A percentile compares a stretch with the other conserved stretches of the same genome.
phyloP scores from a whole-genome alignment of 768 basidiomycete genomes.

The Panus rudis region DNA sequence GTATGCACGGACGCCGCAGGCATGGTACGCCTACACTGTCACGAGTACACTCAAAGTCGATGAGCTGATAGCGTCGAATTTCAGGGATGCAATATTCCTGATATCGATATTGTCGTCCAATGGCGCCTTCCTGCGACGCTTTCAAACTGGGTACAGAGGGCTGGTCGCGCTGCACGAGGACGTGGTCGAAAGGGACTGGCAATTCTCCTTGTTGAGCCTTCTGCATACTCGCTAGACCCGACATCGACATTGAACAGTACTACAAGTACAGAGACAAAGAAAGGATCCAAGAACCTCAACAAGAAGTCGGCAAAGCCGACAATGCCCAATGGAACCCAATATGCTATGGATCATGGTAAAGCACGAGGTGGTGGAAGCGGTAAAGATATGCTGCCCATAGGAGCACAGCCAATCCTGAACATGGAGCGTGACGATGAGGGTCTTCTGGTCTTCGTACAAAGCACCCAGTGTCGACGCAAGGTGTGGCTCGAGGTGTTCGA shows the following conservation, averaged over 20 bases:
- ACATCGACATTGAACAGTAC: neutral
- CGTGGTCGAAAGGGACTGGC: conserved; percentile 10
- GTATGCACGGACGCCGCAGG: conserved; percentile 21
- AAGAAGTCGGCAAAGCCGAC: neutral
- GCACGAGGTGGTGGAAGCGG: conserved; percentile 1
- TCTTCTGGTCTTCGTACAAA: conserved; percentile 22
- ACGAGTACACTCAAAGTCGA: neutral
- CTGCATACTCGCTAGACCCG: neutral
- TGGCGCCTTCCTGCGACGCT: conserved; percentile 14
- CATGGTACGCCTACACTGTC: too few relatives aligned
- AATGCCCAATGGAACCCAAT: neutral
- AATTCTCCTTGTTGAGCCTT: conserved; percentile 11
- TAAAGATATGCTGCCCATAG: neutral
- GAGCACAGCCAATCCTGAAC: conserved; percentile 5
- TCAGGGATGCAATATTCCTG: conserved; percentile 17
- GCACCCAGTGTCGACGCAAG: conserved; percentile 16
- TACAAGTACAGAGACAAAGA: neutral
- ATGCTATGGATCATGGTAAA: conserved; percentile 7
- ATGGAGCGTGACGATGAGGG: conserved; percentile 21
- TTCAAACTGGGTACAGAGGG: conserved; percentile 14
- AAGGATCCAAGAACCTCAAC: neutral
- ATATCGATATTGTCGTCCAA: conserved; percentile 17
- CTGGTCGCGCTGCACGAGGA: conserved; percentile 11
- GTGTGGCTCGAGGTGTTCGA: conserved; percentile 16
- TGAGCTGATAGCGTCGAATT: neutral